Base-by-base conservation (phyloP, 2,329 filamentous ascomycete genomes). In the Ophiostoma novo-ulmi region DNA sequence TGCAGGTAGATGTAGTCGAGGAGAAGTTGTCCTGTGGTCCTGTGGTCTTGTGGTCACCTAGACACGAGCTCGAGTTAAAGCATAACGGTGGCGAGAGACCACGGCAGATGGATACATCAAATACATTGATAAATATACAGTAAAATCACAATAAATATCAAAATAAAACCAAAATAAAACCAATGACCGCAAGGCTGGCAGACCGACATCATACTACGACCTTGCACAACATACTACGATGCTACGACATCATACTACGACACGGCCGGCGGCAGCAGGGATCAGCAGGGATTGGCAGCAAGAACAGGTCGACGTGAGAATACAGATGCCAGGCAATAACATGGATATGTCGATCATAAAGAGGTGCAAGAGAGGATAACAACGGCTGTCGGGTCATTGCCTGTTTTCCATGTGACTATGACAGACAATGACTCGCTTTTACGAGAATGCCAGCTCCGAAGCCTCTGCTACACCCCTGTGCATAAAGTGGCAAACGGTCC, bases 401-500 rank as follows among this genome's bases (percentile, higher is more conserved):
- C 17, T 17, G 8, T 17, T 48, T 48, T 48, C 17, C 17, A 8
- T 48, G 44, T 48, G 17, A 48, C 44, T n/a, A 20, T 44, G 17
- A 44, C 41, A 44, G 41, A 44, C 5, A 13, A 44, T 17, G 14
- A 44, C 13, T 44, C 14, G 41, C 41, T 44, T 44, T 44, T 14
- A 44, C 41, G 31, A 44, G 41, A 44, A 44, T 44, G 20, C 10
- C 41, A 44, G 31, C 31, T 31, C 31, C 3, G 3, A 31, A 31
- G 31, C 31, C 31, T 31, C 31, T 31, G 31, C 41, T 44, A 4
- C 10, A 11, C 52, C 11, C 13, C 3, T 58, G 11, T 5, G 52
- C 52, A 58, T 58, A 58, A 58, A 58, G 52, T 58, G n/a, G 52
- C 52, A 58, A 58, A 22, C n/a, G 52, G 52, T 31, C 52, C 52